Evolutionary conservation across 768 basidiomycete genomes (phyloP), one percentile per base, ranked within the genome.

Genomic region (Suillus occidentalis): DNA sequence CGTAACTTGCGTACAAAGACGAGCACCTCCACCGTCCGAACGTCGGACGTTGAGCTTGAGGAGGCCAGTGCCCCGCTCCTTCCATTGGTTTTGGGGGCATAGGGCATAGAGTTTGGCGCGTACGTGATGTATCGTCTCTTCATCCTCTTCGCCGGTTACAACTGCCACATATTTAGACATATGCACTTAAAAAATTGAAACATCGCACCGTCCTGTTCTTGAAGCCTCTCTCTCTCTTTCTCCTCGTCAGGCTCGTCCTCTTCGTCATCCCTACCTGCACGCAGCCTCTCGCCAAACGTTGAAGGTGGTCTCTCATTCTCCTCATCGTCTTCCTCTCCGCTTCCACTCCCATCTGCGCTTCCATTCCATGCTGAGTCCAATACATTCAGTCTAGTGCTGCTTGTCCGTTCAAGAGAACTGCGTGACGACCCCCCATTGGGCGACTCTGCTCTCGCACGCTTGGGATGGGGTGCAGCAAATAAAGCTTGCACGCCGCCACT

Each of bases 91-190:
- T 79, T 86, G 72, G 72, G 78, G 39, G 69, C 83, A 80, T 53
- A 93, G 80, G 31, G 83, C 73, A 72, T 85, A 93, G 25, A 94
- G 76, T 77, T 94, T 94, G 58, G 89, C 91, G 63, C 92, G 85
- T 20, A 89, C 88, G 77, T 90, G 89, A 74, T 87, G 85, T 57
- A 92, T 76, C 7, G 89, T 91, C 63, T 89, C 84, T 70, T 94
- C 92, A 25, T 91, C 90, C 73, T 94, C 92, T 75, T 94, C 92
- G 10, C 92, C 92, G 3, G 92, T 94, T 53, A 82, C 75, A 43
- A 90, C 90, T 91, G 67, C 20, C 20, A 63, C 47, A 36, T 16
- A 18, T 67, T 63, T 63, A 56, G 22, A 16, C 39, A 31, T 18
- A 57, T 22, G 42, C 37, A n/a, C 36, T 52, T 12, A 20, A 34